Percentiles rank a stretch among this genome's conserved stretches.
phyloP scores from a whole-genome alignment of 75 land plant species.

The Pinus albicaulis region DNA sequence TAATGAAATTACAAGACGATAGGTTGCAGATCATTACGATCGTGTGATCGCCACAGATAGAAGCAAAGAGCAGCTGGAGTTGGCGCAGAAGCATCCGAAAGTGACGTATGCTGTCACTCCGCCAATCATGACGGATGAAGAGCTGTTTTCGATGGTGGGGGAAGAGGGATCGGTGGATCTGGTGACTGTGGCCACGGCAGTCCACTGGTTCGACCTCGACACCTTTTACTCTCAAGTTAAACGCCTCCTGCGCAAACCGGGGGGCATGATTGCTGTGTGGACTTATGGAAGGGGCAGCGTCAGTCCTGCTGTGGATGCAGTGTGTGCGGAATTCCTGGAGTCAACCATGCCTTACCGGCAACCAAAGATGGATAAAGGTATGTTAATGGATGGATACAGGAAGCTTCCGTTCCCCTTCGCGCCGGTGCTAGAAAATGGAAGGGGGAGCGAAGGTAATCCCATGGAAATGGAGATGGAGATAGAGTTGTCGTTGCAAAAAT shows the following conservation, averaged over 20 bases:
- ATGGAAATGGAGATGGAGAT: neutral
- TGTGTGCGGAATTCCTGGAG: no score
- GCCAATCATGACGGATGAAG: neutral
- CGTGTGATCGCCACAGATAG: constrained; percentile 33
- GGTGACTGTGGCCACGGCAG: constrained; percentile 33
- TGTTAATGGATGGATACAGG: no score
- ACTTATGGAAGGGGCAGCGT: constrained; percentile 17
- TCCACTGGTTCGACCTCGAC: constrained; percentile 43
- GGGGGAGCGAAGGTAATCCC: constrained; percentile 11
- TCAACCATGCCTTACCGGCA: no score
- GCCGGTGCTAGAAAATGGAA: constrained; percentile 9
- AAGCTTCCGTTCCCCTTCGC: no score
- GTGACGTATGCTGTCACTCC: constrained; percentile 13
- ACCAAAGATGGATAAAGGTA: no score
- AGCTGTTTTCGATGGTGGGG: constrained; percentile 6
- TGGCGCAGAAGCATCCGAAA: constrained; percentile 16
- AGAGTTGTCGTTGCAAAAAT: constrained; percentile 8
- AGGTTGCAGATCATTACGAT: constrained; percentile 32
- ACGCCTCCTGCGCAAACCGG: constrained; percentile 19
- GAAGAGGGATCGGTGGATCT: constrained; percentile 26
- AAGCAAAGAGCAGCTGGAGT: constrained; percentile 18
- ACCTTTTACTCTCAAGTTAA: constrained; percentile 28
- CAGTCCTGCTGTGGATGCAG: no score
- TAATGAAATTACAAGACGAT: neutral
- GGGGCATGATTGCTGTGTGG: constrained; percentile 16